Evolutionary conservation across 495 filamentous ascomycete species (phyloP), one percentile per base, ranked within the genome.

Genomic region (Parmelia sp.): DNA sequence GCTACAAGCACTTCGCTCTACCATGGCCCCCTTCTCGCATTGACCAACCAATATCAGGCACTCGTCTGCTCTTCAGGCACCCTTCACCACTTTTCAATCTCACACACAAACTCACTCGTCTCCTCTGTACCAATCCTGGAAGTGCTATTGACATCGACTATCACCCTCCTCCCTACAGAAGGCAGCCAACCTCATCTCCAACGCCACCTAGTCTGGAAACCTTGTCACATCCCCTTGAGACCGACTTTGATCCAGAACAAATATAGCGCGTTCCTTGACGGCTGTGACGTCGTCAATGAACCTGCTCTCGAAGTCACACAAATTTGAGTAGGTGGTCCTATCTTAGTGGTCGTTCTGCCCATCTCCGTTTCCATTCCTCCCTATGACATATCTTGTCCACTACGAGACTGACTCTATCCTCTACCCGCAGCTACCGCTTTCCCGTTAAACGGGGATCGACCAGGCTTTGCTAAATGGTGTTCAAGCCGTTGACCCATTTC

Each of bases 401-500:
- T 62, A 44, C 39, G 45, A 39, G 42, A 35, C 57, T 58, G 39
- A 65, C 60, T 42, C 40, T 8, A 27, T 27, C 3, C 29, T 27
- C 40, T 39, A 19, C 29, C 17, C 1, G 27, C 40, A 64, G 40
- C 23, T n/a, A 45, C 33, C 33, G 59, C 11, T 59, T 33, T 64
- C 62, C 44, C 33, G 45, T 31, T 31, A 51, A 51, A 29, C 53
- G 62, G 33, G 56, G 36, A 58, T 40, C 17, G 15, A 9, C 36
- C 74, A 81, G 74, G 65, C 76, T 76, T 67, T 74, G 76, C 86
- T 87, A 87, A 89, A 91, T 91, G 88, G 87, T 90, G 71, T 88
- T 90, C 76, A 90, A 90, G 74, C 81, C 83, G 70, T 86, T 88
- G 69, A 84, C 92, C 80, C 90, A 91, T 78, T 87, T 97, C 83